A percentile compares a stretch with the other conserved stretches of the same genome.
Evolutionary conservation across 192 early-diverging fungal species (phyloP).

Genomic region (Allomyces javanicus): DNA sequence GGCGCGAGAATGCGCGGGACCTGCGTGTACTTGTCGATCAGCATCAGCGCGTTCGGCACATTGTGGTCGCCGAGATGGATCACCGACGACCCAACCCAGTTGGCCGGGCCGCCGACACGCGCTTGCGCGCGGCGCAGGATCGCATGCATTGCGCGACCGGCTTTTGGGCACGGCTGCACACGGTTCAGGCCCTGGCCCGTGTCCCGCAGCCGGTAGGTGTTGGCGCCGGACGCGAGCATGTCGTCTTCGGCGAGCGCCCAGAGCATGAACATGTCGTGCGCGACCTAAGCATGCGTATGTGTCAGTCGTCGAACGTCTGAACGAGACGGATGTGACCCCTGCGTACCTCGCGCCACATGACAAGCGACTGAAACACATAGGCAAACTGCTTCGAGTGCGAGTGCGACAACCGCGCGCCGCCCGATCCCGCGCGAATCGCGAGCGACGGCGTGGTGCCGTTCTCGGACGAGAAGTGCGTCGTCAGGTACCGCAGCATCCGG

Average conservation of each 20-base stretch:
- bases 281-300: conserved; percentile 15
- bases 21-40: conserved; percentile 97
- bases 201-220: conserved; percentile 73
- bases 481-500: conserved; percentile 63
- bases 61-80: conserved; percentile 96
- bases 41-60: conserved; percentile 94
- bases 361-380: conserved; percentile 82
- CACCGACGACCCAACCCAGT: conserved; percentile 88
- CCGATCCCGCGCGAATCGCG: conserved; percentile 58
- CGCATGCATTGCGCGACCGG: conserved; percentile 67
- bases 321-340: too few species aligned
- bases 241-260: conserved; percentile 83
- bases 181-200: conserved; percentile 96
- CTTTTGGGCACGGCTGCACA: conserved; percentile 69
- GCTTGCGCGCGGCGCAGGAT: conserved; percentile 74
- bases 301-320: too few species aligned
- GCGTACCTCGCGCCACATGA: conserved; percentile 66
- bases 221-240: conserved; percentile 34
- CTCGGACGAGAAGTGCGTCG: conserved; percentile 44
- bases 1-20: conserved; percentile 88
- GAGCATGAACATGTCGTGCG: conserved; percentile 93
- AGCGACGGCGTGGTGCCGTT: conserved; percentile 37
- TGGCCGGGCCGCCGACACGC: conserved; percentile 29
- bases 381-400: conserved; percentile 81
- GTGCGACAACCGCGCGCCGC: conserved; percentile 78